Evolutionary conservation across 192 early-diverging fungal genomes (phyloP).

Genomic region (Kappamyces sp.): DNA sequence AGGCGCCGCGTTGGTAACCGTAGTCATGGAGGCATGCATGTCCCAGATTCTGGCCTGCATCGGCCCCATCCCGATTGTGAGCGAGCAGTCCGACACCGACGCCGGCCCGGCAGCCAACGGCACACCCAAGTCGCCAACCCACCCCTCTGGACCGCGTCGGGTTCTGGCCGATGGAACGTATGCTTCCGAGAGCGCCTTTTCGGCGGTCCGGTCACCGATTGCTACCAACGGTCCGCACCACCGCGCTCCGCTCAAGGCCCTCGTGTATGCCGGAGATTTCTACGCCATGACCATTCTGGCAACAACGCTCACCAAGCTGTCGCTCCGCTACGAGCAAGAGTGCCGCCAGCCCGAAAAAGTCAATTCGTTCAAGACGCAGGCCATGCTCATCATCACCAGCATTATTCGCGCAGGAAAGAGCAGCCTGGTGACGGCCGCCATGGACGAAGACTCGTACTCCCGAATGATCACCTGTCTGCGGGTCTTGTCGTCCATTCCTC

Average conservation of each 20-base stretch:
- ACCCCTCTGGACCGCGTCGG: slow-evolving; percentile 53
- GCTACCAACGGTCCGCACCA: slow-evolving; percentile 22
- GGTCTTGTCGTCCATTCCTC: slow-evolving; percentile 25
- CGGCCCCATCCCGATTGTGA: slow-evolving; percentile 89
- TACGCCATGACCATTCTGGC: slow-evolving; percentile 87
- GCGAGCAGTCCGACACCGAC: slow-evolving; percentile 43
- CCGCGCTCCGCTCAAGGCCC: slow-evolving; percentile 70
- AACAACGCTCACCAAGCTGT: slow-evolving; percentile 83
- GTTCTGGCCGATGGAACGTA: slow-evolving; percentile 96
- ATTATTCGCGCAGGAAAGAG: slow-evolving; percentile 91
- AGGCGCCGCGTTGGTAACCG: slow-evolving; percentile 3
- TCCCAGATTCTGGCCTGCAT: slow-evolving; percentile 73
- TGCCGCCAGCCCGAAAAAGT: slow-evolving; percentile 31
- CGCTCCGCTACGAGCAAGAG: slow-evolving; percentile 60
- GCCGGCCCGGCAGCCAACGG: slow-evolving; percentile 29
- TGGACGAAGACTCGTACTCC: slow-evolving; percentile 96
- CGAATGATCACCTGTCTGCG: slow-evolving; percentile 82
- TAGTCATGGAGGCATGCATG: slow-evolving; percentile 75
- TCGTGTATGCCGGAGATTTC: slow-evolving; percentile 90
- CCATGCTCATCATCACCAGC: slow-evolving; percentile 96
- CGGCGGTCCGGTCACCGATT: slow-evolving; percentile 23
- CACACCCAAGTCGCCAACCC: slow-evolving; percentile 20
- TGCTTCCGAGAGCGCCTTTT: slow-evolving; percentile 89
- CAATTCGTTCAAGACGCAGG: slow-evolving; percentile 90
- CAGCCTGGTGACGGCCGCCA: slow-evolving; percentile 71